Evolutionary conservation across 2,329 filamentous ascomycete species (phyloP).

Genomic region (Pseudogymnoascus sp.): DNA sequence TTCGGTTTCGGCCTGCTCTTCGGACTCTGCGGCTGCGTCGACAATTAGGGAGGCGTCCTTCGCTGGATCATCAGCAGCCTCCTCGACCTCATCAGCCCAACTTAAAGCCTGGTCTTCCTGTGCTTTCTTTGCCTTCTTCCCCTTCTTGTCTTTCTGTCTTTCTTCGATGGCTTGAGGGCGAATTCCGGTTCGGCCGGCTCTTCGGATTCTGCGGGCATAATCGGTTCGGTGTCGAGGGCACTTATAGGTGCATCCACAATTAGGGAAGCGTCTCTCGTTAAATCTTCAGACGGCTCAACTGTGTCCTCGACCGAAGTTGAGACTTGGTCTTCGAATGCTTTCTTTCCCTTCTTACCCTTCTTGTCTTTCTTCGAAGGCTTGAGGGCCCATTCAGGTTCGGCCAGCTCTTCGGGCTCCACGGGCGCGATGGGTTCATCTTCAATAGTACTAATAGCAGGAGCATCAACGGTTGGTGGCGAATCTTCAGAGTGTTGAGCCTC

Average conservation of each 20-base stretch:
- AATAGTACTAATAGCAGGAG: neutral
- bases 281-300: neutral
- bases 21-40: neutral
- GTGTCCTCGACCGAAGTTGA: neutral
- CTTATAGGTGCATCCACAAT: neutral
- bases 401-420: neutral
- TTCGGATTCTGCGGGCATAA: neutral
- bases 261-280: neutral
- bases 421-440: neutral
- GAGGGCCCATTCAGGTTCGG: neutral
- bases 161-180: constrained; percentile 11
- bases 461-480: neutral
- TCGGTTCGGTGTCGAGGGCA: neutral
- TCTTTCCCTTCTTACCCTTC: constrained; percentile 33
- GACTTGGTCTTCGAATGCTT: neutral
- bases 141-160: constrained; percentile 35
- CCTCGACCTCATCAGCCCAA: neutral
- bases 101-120: neutral
- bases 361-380: constrained; percentile 16
- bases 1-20: neutral
- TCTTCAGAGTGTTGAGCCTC: neutral
- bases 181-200: neutral
- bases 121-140: constrained; percentile 20
- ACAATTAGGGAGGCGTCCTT: neutral
- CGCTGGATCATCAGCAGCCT: too few species aligned